Percentiles rank a stretch among this genome's conserved stretches.
Conservation (phyloP, 1,284 basidiomycete genomes). For the Leccinum pallidistipes region DNA sequence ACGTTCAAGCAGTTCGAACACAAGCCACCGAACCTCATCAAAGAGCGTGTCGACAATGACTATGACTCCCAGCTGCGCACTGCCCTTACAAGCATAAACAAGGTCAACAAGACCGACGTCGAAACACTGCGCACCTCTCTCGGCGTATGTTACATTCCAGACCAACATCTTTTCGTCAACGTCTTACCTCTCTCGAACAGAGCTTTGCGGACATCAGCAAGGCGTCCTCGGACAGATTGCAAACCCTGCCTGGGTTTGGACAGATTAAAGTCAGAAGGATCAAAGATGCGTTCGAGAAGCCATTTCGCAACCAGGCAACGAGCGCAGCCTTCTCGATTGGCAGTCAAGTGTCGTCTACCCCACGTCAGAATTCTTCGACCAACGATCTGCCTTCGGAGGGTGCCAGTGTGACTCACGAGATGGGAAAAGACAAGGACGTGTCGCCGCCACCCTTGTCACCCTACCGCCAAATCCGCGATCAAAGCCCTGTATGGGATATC, state of each 20-base stretch:
- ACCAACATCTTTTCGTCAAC: background rate
- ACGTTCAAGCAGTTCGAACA: conserved; percentile 94
- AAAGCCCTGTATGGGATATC: conserved; percentile 60
- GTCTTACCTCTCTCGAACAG: conserved; percentile 41
- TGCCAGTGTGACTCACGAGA: conserved; percentile 3
- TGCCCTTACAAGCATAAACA: conserved; percentile 88
- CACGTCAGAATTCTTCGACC: conserved; percentile 2
- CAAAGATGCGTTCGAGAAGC: conserved; percentile 76
- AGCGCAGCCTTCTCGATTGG: conserved; percentile 43
- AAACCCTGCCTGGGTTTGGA: conserved; percentile 90
- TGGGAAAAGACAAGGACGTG: conserved; percentile 24
- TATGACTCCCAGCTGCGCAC: conserved; percentile 81
- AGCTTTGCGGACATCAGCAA: conserved; percentile 81
- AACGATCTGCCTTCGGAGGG: conserved; percentile 13
- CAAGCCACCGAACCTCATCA: conserved; percentile 91
- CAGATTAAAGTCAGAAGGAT: conserved; percentile 90
- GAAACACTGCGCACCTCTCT: conserved; percentile 91
- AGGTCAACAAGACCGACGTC: conserved; percentile 98
- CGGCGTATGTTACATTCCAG: conserved; percentile 62
- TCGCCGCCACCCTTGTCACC: conserved; percentile 5
- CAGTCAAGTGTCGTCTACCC: conserved; percentile 21
- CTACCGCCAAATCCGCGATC: conserved; percentile 24
- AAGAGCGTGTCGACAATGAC: conserved; percentile 89
- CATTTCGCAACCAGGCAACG: conserved; percentile 66
- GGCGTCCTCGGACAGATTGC: conserved; percentile 73